Conservation (phyloP, 495 filamentous ascomycete species). For the Daldinia childiae region DNA sequence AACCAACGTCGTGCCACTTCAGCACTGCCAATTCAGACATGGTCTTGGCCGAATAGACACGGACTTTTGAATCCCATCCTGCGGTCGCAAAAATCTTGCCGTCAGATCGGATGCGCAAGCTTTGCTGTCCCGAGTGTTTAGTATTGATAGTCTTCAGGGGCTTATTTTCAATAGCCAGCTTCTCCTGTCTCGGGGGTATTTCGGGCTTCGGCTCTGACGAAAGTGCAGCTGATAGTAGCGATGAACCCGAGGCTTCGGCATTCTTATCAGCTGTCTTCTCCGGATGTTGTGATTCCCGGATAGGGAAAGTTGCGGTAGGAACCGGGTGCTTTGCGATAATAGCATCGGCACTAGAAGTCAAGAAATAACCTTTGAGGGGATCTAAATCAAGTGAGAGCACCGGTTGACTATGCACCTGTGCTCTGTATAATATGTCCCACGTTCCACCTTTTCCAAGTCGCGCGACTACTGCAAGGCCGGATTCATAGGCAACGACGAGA, state of each 20-base stretch:
- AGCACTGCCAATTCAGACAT: conserved; percentile 92
- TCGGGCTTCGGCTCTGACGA: conserved; percentile 27
- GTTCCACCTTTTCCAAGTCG: conserved; percentile 46
- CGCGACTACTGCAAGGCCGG: conserved; percentile 73
- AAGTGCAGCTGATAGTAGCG: conserved; percentile 46
- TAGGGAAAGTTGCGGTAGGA: conserved; percentile 44
- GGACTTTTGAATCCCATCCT: conserved; percentile 85
- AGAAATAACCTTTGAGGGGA: conserved; percentile 67
- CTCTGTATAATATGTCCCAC: conserved; percentile 73
- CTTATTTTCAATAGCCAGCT: conserved; percentile 30
- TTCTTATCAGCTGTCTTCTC: conserved; percentile 1
- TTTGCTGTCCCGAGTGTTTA: conserved; percentile 90
- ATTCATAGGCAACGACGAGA: conserved; percentile 85
- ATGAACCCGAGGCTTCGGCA: conserved; percentile 19
- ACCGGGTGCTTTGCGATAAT: conserved; percentile 62
- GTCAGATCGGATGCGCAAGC: conserved; percentile 78
- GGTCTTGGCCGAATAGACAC: conserved; percentile 82
- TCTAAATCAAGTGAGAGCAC: conserved; percentile 79
- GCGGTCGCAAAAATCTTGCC: conserved; percentile 87
- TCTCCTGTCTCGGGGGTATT: conserved; percentile 37
- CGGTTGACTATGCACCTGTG: conserved; percentile 80
- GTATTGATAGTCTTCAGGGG: conserved; percentile 74
- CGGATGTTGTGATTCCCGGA: conserved; percentile 1
- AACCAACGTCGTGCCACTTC: conserved; percentile 94
- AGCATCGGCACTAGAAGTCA: conserved; percentile 85